Percentiles rank a stretch among this genome's conserved stretches.
phyloP scores from a whole-genome alignment of 305 asterid genomes.

The Solanum hybrid region DNA sequence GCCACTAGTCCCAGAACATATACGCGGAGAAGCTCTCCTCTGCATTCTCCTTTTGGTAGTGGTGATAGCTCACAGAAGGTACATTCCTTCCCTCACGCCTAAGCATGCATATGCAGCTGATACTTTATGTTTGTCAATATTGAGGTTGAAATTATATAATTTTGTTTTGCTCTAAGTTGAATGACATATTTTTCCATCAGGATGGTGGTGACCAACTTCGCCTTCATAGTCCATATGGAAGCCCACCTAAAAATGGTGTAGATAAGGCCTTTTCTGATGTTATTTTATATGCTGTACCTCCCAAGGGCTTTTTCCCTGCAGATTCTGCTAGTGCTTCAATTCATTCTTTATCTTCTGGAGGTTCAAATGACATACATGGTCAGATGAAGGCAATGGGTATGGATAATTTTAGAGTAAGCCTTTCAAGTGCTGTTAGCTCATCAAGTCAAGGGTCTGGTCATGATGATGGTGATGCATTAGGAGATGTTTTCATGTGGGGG shows the following conservation, averaged over 20 bases:
- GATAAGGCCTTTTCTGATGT: constrained; percentile 66
- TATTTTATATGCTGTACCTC: constrained; percentile 48
- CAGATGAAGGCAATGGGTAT: constrained; percentile 58
- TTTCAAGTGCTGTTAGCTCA: constrained; percentile 92
- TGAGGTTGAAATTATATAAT: background rate
- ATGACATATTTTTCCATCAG: constrained; percentile 34
- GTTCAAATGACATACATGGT: constrained; percentile 67
- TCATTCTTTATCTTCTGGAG: constrained; percentile 75
- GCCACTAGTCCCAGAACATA: constrained; percentile 82
- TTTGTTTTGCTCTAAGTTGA: constrained; percentile 12
- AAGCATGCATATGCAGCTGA: background rate
- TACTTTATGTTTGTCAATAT: background rate
- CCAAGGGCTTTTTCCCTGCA: constrained; percentile 62
- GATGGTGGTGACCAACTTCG: constrained; percentile 59
- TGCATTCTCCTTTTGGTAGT: constrained; percentile 74
- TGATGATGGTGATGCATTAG: constrained; percentile 84
- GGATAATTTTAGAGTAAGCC: constrained; percentile 90
- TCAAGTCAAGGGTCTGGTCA: constrained; percentile 93
- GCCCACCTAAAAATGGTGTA: constrained; percentile 69
- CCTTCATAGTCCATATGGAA: constrained; percentile 67
- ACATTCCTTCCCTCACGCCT: background rate
- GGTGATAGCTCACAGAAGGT: constrained; percentile 73
- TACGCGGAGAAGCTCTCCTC: constrained; percentile 79
- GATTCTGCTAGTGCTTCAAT: constrained; percentile 64
- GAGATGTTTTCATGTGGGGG: constrained; percentile 92